Conservation (phyloP, 345 rosid species). For the Populus simonii region DNA sequence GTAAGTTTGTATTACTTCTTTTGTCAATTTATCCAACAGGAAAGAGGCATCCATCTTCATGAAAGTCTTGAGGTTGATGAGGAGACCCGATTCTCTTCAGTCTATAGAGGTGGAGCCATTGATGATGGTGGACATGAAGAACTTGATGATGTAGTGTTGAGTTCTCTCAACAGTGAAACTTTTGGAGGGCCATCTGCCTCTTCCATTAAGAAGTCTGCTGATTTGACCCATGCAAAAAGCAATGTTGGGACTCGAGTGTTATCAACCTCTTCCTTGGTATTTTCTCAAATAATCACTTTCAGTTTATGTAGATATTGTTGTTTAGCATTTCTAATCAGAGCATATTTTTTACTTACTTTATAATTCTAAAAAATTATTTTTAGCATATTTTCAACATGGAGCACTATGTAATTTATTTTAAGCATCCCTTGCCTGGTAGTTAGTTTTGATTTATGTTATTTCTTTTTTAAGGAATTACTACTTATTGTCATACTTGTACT, state of each 20-base stretch:
- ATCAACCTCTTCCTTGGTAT: conserved; percentile 53
- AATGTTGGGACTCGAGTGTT: conserved; percentile 37
- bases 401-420: background rate
- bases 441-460: background rate
- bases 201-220: conserved; percentile 32
- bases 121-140: conserved; percentile 84
- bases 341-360: background rate
- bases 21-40: conserved; percentile 47
- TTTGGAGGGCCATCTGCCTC: conserved; percentile 56
- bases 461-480: background rate
- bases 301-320: background rate
- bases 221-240: conserved; percentile 42
- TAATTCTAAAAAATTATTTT: background rate
- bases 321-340: background rate
- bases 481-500: background rate
- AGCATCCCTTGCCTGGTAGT: background rate
- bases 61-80: conserved; percentile 67
- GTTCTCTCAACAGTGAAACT: conserved; percentile 52
- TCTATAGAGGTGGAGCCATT: conserved; percentile 43
- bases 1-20: background rate
- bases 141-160: conserved; percentile 57
- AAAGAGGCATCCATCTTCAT: conserved; percentile 67
- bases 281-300: background rate
- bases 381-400: background rate
- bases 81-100: conserved; percentile 84